These are phyloP conservation scores for Brassica balearica DNA, from an alignment of 441 rosid species.

Conservation along the genomic window DNA sequence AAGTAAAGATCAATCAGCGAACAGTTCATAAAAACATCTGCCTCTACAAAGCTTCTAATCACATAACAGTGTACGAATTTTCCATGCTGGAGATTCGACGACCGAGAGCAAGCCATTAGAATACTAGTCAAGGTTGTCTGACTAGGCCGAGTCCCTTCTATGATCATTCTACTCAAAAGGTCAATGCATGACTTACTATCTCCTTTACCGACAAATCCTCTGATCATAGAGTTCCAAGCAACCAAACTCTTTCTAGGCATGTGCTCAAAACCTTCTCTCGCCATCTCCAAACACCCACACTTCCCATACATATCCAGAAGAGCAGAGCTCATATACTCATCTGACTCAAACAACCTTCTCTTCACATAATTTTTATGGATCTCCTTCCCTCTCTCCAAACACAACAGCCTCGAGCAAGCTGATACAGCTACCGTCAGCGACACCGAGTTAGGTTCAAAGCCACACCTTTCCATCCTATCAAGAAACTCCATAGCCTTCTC, in stretches of 20 bases:
- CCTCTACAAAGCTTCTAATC: conserved; percentile 47
- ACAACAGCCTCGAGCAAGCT: conserved; percentile 65
- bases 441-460: conserved; percentile 65
- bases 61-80: conserved; percentile 61
- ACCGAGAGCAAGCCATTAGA: conserved; percentile 65
- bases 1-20: conserved; percentile 69
- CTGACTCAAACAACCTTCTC: conserved; percentile 49
- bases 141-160: conserved; percentile 57
- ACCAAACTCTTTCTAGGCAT: conserved; percentile 54
- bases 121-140: conserved; percentile 63
- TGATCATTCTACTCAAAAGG: conserved; percentile 59
- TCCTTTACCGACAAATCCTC: conserved; percentile 53
- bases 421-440: conserved; percentile 61
- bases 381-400: conserved; percentile 69
- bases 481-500: conserved; percentile 62
- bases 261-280: conserved; percentile 58
- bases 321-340: conserved; percentile 65
- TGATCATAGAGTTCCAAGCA: conserved; percentile 72
- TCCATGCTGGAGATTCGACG: conserved; percentile 59
- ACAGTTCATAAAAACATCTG: conserved; percentile 48
- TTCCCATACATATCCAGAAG: conserved; percentile 76
- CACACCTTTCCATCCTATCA: conserved; percentile 57
- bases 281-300: conserved; percentile 65
- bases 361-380: conserved; percentile 52
- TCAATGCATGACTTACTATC: conserved; percentile 61